Base-by-base conservation (phyloP, 2,329 filamentous ascomycete genomes). In the Penicillium concentricum region DNA sequence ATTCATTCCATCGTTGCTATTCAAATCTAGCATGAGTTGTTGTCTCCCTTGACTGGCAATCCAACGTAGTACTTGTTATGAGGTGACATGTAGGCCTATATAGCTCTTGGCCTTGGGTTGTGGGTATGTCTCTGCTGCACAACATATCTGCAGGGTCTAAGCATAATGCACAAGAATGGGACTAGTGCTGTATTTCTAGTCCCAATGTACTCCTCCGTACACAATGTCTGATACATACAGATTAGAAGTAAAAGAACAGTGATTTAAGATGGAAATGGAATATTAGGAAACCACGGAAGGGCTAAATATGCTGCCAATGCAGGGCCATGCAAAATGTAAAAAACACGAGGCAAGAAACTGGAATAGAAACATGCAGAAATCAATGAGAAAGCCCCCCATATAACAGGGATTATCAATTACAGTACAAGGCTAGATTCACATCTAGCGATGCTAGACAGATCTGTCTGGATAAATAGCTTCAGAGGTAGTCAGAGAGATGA, bases 391-490 rank as follows among this genome's bases (percentile, higher is more conserved):
- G 15, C 35, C 56, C 46, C 51, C 43, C 47, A 43, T 46, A 34
- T 49, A 53, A 57, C 47, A 44, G 54, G 56, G 28, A 62, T 57
- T 61, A 48, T 57, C 49, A 43, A 57, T 54, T 47, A 64, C 63
- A 60, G 52, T 58, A 59, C 51, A 54, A 54, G 51, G 7, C 24
- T 45, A 46, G 43, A 54, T 52, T 58, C 56, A 63, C 47, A 41
- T 37, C 37, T 38, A 42, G 47, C 39, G 51, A 34, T 41, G 54
- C 48, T 51, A 34, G 22, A 41, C 48, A n/a, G 20, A 35, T 54
- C 41, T 47, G 45, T 35, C 51, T 53, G 46, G 38, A 47, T 35
- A 26, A 28, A 35, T 49, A 16, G 37, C 51, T 50, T 47, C 28
- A 22, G 24, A 22, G 10, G 35, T 37, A 16, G 24, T 13, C 7